Evolutionary conservation across 805 yeast species (phyloP), one percentile per base, ranked within the genome.

Genomic region (Candida railenensis): DNA sequence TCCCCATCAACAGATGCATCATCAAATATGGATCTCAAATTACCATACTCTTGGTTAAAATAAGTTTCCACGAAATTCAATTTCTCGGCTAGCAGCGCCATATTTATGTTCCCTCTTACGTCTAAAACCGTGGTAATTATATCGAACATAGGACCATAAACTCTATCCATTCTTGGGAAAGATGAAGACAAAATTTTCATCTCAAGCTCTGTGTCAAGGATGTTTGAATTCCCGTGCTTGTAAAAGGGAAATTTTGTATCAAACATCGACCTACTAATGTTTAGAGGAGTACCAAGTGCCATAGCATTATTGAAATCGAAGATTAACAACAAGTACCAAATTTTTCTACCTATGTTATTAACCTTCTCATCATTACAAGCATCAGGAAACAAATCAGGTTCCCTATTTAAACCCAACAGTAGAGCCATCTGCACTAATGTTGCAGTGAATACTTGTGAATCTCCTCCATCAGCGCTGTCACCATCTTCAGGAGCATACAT

Each of bases 391-490:
- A 69, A 69, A 43, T 72, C 75, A 0, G 90, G 89, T 51, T 85
- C 90, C 53, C 89, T 71, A 57, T 85, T 83, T 21, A 85, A 57
- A 0, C 90, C 91, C 51, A 84, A 73, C 34, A 84, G 74, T 45
- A 79, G 72, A 0, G 85, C 87, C 85, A 85, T 81, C 55, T 83
- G 88, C 14, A 82, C 63, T 25, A 82, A 67, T 63, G 81, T 73
- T 1, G 84, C 81, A 12, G 77, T 59, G 45, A 78, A 74, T 5
- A 81, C 76, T 53, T 76, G 82, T 2, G 82, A 73, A 42, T 79
- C 80, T 37, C 82, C 84, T 46, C 80, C 83, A 54, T 80, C 86
- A 3, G 69, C 66, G 1, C 77, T 73, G 54, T 80, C 83, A 34
- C 84, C 85, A 55, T 78, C 80, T 48, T 75, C 80, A 0, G 83